These are phyloP conservation scores for Ustilago cynodontis DNA, from an alignment of 1,284 basidiomycete species.

Conservation along the genomic window DNA sequence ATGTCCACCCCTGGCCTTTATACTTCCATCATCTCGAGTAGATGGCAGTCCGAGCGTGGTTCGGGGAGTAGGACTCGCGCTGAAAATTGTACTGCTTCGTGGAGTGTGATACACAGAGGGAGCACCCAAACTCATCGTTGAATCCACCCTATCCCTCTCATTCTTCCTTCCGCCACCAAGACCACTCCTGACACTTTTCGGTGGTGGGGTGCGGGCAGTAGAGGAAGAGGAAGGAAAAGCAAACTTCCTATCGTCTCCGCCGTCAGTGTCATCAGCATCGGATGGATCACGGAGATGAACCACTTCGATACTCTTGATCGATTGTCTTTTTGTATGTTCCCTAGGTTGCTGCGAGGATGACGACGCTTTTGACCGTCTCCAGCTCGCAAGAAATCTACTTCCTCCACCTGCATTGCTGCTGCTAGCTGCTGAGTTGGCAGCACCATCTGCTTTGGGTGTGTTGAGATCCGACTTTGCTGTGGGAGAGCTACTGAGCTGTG, in stretches of 20 bases:
- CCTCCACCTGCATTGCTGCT: background rate
- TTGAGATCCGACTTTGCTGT: slow-evolving; percentile 3
- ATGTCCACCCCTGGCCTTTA: background rate
- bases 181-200: background rate
- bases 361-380: slow-evolving; percentile 23
- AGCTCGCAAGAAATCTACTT: slow-evolving; percentile 29
- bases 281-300: slow-evolving; percentile 32
- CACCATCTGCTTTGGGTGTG: background rate
- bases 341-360: background rate
- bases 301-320: slow-evolving; percentile 53
- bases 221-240: slow-evolving; percentile 13
- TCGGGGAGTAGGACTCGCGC: slow-evolving; percentile 32
- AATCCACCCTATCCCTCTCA: slow-evolving; percentile 27
- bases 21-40: slow-evolving; percentile 14
- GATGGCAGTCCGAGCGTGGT: slow-evolving; percentile 13
- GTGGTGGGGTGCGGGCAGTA: background rate
- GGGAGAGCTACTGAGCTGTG: slow-evolving; percentile 22
- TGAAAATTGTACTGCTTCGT: slow-evolving; percentile 52
- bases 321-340: slow-evolving; percentile 39
- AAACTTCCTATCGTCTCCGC: background rate
- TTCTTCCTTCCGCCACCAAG: background rate
- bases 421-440: background rate
- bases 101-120: slow-evolving; percentile 59
- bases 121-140: slow-evolving; percentile 39
- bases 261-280: background rate